Base-by-base conservation (phyloP, 192 early-diverging fungal species). In the Chytriomyces confervae region DNA sequence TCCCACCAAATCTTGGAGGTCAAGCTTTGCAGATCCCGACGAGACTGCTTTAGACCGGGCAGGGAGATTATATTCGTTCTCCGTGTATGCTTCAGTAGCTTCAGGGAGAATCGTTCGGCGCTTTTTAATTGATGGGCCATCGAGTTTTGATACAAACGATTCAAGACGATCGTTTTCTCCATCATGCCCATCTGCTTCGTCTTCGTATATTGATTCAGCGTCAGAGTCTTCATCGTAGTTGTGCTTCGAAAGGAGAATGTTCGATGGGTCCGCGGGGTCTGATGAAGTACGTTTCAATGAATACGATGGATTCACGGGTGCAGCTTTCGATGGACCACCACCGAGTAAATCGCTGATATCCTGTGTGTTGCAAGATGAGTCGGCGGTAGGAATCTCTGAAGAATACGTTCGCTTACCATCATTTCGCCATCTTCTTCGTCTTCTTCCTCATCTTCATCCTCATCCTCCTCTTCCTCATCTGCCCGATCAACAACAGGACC, bases 1-100 rank as follows among this genome's bases (percentile, higher is more conserved):
- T 6, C 86, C 89, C 60, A 99, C 82, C 65, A 99, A 82, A 72
- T 95, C 94, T 23, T 81, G 77, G 16, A 98, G 79, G 13, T 90
- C 89, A 13, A 99, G 77, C 60, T 95, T 92, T 7, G 62, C 64
- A 49, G 7, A 11, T 23, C 63, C 75, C 7, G 76, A 50, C 5
- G 49, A 53, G 27, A 68, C n/a, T 29, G 79, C 29, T 79, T 36
- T 76, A 80, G 64, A 69, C 81, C 23, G 70, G 43, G 66, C 83
- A 78, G 61, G 20, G 36, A 77, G 78, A 75, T 77, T 91, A 78
- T 87, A 96, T 77, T 95, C 94, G 0, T 85, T 90, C 80, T 95
- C 93, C 7, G 90, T 82, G 48, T 86, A 91, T 1, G 86, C 89
- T 84, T 96, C 94, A 5, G 89, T 92, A 44, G 82, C 67, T 80